Base-by-base conservation (phyloP, 2,329 filamentous ascomycete species). In the Leptographium procerum region DNA sequence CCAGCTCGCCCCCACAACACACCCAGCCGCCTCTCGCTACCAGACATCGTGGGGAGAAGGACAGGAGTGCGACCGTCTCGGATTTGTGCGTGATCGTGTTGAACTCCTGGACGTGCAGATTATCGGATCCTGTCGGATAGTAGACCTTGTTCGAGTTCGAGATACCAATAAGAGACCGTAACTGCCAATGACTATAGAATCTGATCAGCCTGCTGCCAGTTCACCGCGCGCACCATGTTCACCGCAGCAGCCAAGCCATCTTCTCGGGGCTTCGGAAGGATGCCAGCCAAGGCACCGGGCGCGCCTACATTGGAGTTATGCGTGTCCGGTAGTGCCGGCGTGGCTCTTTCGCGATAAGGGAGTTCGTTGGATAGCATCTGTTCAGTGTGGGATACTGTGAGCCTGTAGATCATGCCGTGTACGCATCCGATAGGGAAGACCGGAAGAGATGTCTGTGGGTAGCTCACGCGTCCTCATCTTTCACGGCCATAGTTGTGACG, bases 1-100 rank as follows among this genome's bases (percentile, higher is more conserved):
- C 94, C 64, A 84, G 83, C 66, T 95, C 87, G 60, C 92, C 92
- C 52, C 92, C 94, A 52, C 91, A 89, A 66, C 89, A 96, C 43
- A 97, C 80, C 87, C 89, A 97, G 56, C 91, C 91, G 66, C 88
- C 82, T 57, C 85, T 86, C 9, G 89, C 88, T n/a, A 89, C 87
- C 8, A 96, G 82, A 70, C 92, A 97, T 73, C 89, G 83, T n/a
- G 91, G 88, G 65, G 71, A 81, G 71, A 85, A 94, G 64, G 78
- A 84, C 64, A 91, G 77, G 33, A 84, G 76, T 56, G 83, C 89
- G 70, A 89, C 83, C 61, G 81, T 86, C 73, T 87, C 88, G 74
- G 83, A 85, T 77, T 85, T 87, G 69, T 77, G 83, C 64, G 81
- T 85, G 60, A 73, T 81, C 60, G 86, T 84, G 66, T 91, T 81